Base-by-base conservation (phyloP, 2,329 filamentous ascomycete genomes). In the Colletotrichum brevisporum region DNA sequence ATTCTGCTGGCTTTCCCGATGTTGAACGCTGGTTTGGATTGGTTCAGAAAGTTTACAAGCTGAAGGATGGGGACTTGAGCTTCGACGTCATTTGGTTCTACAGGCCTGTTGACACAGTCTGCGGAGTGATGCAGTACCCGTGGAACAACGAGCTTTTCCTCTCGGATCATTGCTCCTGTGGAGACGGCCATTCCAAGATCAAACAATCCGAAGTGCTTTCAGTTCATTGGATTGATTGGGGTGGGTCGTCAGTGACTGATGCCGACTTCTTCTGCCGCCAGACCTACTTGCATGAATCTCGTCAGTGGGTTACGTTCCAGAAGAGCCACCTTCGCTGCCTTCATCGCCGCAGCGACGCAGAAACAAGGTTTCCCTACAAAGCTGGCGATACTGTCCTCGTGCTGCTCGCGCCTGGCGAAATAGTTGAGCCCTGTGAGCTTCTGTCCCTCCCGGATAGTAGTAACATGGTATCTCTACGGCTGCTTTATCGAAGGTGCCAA, bases 51-150 rank as follows among this genome's bases (percentile, higher is more conserved):
- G 79, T 91, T 0, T 80, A 85, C 9, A 60, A 76, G 1, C 74
- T 75, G 2, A 72, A 76, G 4, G 73, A 76, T 12, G 82, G 83
- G 0, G 71, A 70, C 16, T 78, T 77, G 0, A 80, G 81, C 1
- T 88, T 94, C 12, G 85, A 91, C 63, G 87, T 94, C 0, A 84
- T 92, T 1, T 96, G 93, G 93, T 82, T 96, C 0, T 95, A 95
- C 72, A 84, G 87, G 2, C 87, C 93, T 0, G 82, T 84, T 0
- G 91, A 96, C 62, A 96, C 94, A 0, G 87, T 91, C 0, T 92
- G 94, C 51, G 87, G 85, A 0, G 80, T 86, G 6, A 90, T 91
- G 79, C 85, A 84, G 10, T 97, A 95, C 73, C 91, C 91, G 0
- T 90, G 89, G 78, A 71, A 80, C 0, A 92, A 94, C 59, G 93